These are phyloP conservation scores for Candida maltosa DNA, from an alignment of 805 yeast species.

Conservation along the genomic window DNA sequence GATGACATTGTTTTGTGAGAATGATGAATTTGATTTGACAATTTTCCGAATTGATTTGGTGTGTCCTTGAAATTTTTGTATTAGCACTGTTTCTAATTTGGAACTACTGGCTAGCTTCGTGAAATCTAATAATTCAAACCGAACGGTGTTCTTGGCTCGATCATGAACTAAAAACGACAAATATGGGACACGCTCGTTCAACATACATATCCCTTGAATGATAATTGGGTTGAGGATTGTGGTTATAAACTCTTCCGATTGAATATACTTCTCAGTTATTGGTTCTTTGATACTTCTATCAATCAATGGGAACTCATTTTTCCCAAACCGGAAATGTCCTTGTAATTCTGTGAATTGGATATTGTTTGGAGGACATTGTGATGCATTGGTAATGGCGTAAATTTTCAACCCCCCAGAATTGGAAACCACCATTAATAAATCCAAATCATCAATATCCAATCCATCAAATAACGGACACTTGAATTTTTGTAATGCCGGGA, in stretches of 20 bases:
- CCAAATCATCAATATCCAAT: slow-evolving; percentile 12
- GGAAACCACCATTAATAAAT: slow-evolving; percentile 40
- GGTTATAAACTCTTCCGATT: slow-evolving; percentile 12
- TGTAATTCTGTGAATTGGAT: slow-evolving; percentile 39
- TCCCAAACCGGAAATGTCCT: slow-evolving; percentile 9
- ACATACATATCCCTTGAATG: slow-evolving; percentile 11
- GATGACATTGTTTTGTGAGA: slow-evolving; percentile 21
- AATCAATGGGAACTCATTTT: slow-evolving; percentile 12
- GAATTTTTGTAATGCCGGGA: slow-evolving; percentile 5
- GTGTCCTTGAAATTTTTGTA: slow-evolving; percentile 76
- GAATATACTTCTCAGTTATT: slow-evolving; percentile 7
- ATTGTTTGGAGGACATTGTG: slow-evolving; percentile 53
- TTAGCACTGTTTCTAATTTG: slow-evolving; percentile 14
- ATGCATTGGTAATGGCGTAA: slow-evolving; percentile 48
- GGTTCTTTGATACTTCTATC: background rate
- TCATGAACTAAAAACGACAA: slow-evolving; percentile 32
- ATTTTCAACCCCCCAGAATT: slow-evolving; percentile 38
- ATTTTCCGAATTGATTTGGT: slow-evolving; percentile 71
- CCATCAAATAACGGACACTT: slow-evolving; percentile 2
- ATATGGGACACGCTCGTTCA: slow-evolving; percentile 7
- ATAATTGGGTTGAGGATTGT: slow-evolving; percentile 14
- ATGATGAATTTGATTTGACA: slow-evolving; percentile 51
- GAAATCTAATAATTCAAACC: slow-evolving; percentile 21
- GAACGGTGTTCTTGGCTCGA: slow-evolving; percentile 30
- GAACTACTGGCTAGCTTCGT: slow-evolving; percentile 1